These are phyloP conservation scores for Linum lewisii DNA, from an alignment of 345 rosid species.

Conservation along the genomic window DNA sequence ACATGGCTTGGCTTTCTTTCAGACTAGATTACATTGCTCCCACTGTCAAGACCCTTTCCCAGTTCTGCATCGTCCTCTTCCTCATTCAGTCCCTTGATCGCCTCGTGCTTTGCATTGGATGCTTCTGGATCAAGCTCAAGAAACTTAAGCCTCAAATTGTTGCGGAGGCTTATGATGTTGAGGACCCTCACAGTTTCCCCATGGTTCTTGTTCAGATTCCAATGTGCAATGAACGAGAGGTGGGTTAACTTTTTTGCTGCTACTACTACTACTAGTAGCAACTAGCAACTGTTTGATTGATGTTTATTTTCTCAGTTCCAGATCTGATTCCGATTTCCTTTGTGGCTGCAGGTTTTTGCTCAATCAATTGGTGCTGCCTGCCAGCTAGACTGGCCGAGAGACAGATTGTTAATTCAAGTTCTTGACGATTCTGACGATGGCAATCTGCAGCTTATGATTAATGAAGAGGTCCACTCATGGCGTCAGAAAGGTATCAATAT, in stretches of 20 bases:
- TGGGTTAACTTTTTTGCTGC: conserved; percentile 17
- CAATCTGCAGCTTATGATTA: conserved; percentile 52
- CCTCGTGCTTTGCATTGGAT: conserved; percentile 60
- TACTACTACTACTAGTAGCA: neutral
- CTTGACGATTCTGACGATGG: conserved; percentile 73
- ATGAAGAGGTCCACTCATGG: conserved; percentile 71
- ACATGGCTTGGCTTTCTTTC: conserved; percentile 69
- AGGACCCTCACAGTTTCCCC: conserved; percentile 54
- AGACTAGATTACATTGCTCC: conserved; percentile 73
- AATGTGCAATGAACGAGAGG: conserved; percentile 96
- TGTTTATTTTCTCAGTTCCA: neutral
- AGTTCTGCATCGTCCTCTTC: conserved; percentile 63
- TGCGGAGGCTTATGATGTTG: conserved; percentile 40
- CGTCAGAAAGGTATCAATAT: conserved; percentile 65
- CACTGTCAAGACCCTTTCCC: conserved; percentile 42
- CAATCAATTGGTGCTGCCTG: conserved; percentile 71
- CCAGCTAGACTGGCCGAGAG: conserved; percentile 86
- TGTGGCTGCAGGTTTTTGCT: conserved; percentile 49
- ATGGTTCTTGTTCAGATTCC: conserved; percentile 97
- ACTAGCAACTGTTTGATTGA: neutral
- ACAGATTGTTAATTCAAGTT: conserved; percentile 71
- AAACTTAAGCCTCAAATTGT: conserved; percentile 49
- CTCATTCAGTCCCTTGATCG: conserved; percentile 85
- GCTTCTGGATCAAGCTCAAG: conserved; percentile 78
- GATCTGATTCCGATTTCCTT: conserved; percentile 7